Evolutionary conservation across 2,329 filamentous ascomycete species (phyloP).

Genomic region (Aureobasidium leucospermi): DNA sequence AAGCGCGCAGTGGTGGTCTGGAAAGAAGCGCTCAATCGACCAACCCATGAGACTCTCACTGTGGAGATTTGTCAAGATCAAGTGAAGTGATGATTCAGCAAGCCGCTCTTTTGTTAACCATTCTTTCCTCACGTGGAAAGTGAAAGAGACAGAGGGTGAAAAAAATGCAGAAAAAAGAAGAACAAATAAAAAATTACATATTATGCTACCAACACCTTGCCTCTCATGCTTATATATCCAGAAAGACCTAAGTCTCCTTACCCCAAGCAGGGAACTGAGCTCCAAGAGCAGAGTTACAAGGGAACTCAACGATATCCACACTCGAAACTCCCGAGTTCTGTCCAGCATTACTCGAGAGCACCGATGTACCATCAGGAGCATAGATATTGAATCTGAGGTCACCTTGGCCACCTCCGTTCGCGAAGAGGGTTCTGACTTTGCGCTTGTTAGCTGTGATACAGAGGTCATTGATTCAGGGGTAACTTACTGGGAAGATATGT

Average conservation of each 20-base stretch:
- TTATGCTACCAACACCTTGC: background rate
- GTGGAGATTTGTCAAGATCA: too few relatives aligned
- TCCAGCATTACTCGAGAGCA: slow-evolving; percentile 3
- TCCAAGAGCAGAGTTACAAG: slow-evolving; percentile 11
- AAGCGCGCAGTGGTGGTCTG: too few relatives aligned
- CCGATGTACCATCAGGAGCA: slow-evolving; percentile 7
- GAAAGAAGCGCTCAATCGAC: too few relatives aligned
- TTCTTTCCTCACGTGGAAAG: too few relatives aligned
- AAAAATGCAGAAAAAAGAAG: too few relatives aligned
- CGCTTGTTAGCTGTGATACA: background rate
- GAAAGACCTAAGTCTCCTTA: slow-evolving; percentile 6
- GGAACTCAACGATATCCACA: slow-evolving; percentile 12
- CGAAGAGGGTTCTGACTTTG: slow-evolving; percentile 12
- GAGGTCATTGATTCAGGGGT: background rate
- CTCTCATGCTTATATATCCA: background rate
- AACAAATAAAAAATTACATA: background rate
- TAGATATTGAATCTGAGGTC: slow-evolving; percentile 15
- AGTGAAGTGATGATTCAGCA: too few relatives aligned
- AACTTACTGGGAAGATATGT: slow-evolving; percentile 11
- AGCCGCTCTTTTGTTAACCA: too few relatives aligned
- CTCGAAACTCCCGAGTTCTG: slow-evolving; percentile 8
- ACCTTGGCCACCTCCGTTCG: slow-evolving; percentile 16
- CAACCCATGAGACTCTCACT: too few relatives aligned
- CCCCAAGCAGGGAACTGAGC: slow-evolving; percentile 17
- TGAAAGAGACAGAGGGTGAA: too few relatives aligned